These are phyloP conservation scores for Mucor circinelloides DNA, from an alignment of 371 early-diverging fungal species.

Conservation along the genomic window DNA sequence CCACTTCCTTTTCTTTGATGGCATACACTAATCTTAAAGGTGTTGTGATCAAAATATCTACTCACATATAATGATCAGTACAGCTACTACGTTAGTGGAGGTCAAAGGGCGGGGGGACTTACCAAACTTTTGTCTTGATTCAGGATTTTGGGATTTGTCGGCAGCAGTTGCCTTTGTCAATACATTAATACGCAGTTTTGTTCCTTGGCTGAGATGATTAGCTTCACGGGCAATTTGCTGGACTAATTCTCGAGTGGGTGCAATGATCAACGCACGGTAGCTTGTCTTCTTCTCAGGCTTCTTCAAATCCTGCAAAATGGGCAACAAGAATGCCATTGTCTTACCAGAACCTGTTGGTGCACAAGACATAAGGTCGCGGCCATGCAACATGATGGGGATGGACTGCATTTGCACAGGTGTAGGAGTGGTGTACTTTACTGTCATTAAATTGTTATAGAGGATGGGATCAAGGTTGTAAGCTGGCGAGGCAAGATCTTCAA, in stretches of 20 bases:
- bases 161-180: conserved; percentile 78
- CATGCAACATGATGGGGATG: conserved; percentile 80
- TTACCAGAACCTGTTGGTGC: conserved; percentile 99
- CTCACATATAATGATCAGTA: neutral
- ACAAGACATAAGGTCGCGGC: conserved; percentile 90
- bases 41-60: conserved; percentile 90
- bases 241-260: conserved; percentile 97
- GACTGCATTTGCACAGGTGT: conserved; percentile 98
- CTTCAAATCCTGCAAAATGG: conserved; percentile 85
- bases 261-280: conserved; percentile 92
- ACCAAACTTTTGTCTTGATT: conserved; percentile 74
- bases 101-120: conserved; percentile 1
- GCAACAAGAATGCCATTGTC: conserved; percentile 95
- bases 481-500: conserved; percentile 71
- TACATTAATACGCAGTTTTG: conserved; percentile 75
- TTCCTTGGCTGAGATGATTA: conserved; percentile 67
- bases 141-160: conserved; percentile 67
- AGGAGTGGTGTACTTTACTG: conserved; percentile 75
- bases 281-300: conserved; percentile 71
- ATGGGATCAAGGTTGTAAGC: conserved; percentile 71
- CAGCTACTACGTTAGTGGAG: neutral
- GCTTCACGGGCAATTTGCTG: conserved; percentile 90
- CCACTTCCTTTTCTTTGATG: conserved; percentile 77
- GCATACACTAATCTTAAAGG: conserved; percentile 91
- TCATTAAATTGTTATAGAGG: conserved; percentile 68